Evolutionary conservation across 2,329 filamentous ascomycete genomes (phyloP), one percentile per base, ranked within the genome.

Genomic region (Mycogone perniciosa): DNA sequence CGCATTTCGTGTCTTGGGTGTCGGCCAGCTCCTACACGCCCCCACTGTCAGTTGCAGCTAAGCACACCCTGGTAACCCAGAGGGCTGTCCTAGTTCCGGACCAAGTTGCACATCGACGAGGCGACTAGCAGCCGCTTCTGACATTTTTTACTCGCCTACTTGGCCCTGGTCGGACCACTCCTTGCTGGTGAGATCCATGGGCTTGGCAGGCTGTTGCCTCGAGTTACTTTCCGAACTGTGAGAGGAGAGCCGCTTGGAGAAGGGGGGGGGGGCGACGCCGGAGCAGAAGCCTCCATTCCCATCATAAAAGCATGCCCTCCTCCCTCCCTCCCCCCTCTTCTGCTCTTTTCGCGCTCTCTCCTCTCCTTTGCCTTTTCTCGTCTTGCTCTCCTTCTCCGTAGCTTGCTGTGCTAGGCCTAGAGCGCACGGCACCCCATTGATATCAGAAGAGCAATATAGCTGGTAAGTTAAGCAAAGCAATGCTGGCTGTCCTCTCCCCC

Each of bases 311-410:
- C 46, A 30, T 42, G 30, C 34, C 52, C 35, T 41, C 37, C 40
- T 27, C 31, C 39, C 29, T 53, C 49, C 31, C 39, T 29, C 53
- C 51, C 56, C 51, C 51, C 51, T 43, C 49, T 48, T 54, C 52
- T 53, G 40, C 47, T 46, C 47, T 41, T 48, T 37, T 45, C 20
- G 40, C 54, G 43, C 56, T 55, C 46, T 51, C 49, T 55, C 46
- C 50, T 45, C 44, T 44, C 47, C 51, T 54, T 48, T 49, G 53
- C 48, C 44, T 57, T 30, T 56, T 57, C 54, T 53, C 55, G 47
- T 59, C 56, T 56, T 59, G 57, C 58, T 55, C 58, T 58, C 56
- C 56, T 57, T 56, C 56, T 55, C 54, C 54, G 44, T 51, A 34
- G 48, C 48, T 48, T 44, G 39, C 37, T 47, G 31, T 51, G 43